These are phyloP conservation scores for Jatropha podagrica DNA, from an alignment of 441 rosid genomes.

Conservation along the genomic window DNA sequence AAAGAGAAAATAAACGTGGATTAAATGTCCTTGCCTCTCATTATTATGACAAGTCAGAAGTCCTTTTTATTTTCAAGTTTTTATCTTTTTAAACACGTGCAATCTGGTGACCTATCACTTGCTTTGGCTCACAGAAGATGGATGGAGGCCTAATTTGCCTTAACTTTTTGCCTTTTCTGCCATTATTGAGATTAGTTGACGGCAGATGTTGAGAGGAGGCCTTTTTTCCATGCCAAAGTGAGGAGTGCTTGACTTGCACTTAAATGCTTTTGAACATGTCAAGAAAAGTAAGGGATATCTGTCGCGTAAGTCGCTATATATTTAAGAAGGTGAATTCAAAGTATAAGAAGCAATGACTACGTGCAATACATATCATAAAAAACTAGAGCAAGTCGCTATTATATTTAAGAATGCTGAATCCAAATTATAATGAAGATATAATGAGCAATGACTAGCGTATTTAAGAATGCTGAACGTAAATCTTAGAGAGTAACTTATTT, in stretches of 20 bases:
- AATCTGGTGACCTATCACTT: no score
- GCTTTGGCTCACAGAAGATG: no score
- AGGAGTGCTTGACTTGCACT: not conserved
- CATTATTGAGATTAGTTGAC: not conserved
- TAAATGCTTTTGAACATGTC: not conserved
- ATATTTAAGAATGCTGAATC: no score
- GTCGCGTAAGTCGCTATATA: not conserved
- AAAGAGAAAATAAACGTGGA: not conserved
- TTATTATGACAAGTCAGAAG: not conserved
- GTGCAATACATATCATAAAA: no score
- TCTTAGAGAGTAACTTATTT: not conserved
- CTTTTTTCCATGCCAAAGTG: not conserved
- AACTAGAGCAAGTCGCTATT: no score
- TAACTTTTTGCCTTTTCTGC: not conserved
- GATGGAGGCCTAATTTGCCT: no score
- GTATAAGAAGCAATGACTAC: no score
- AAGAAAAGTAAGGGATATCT: not conserved
- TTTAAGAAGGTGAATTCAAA: not conserved
- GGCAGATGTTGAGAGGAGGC: constrained; percentile 5
- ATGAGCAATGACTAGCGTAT: no score
- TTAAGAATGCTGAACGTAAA: not conserved
- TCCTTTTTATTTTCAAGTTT: not conserved
- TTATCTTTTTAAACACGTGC: no score
- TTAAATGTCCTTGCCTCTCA: not conserved
- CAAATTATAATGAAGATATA: no score